Evolutionary conservation across 2,329 filamentous ascomycete genomes (phyloP), one percentile per base, ranked within the genome.

Genomic region (Trichoderma breve): DNA sequence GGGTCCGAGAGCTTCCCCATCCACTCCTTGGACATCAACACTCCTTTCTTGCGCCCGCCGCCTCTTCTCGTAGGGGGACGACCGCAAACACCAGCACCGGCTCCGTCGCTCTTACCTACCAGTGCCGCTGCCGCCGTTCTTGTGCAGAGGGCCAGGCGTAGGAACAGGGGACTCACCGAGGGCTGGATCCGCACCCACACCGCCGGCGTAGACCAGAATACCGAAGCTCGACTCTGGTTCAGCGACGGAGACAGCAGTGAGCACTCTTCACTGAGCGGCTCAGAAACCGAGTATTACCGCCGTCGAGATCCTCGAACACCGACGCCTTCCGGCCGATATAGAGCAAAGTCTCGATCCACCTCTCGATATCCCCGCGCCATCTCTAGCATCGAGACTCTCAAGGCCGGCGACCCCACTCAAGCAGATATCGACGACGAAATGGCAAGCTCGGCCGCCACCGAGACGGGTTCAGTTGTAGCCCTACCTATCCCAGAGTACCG

Each of bases 131-230:
- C 89, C 32, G 87, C 88, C 11, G 88, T 91, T 28, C 86, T 91
- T 73, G 88, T 88, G 62, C 91, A 91, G 76, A 86, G 89, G 75
- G 89, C 86, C 63, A 83, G 89, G 78, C 83, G 90, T 79, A 85
- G 87, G 71, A 83, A 86, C 18, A 84, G 86, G 75, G 90, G 91
- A 72, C 87, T 95, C 69, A 94, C 92, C 0, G 92, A 95, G 80
- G 92, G 94, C 84, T 95, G 93, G 93, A 94, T 96, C 75, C 91
- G 92, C 73, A 92, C 93, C 73, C 93, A 95, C 78, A 90, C 93
- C n/a, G 88, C 91, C n/a, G 88, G 88, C 74, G 34, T 36, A 36
- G 89, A 91, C 75, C 87, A 86, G 75, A 87, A 90, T 75, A 88
- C 87, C 36, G 93, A 96, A 79, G 89, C 89, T 75, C 90, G 89